Conservation (phyloP, 495 filamentous ascomycete genomes). For the Aspergillus olivimuriae region DNA sequence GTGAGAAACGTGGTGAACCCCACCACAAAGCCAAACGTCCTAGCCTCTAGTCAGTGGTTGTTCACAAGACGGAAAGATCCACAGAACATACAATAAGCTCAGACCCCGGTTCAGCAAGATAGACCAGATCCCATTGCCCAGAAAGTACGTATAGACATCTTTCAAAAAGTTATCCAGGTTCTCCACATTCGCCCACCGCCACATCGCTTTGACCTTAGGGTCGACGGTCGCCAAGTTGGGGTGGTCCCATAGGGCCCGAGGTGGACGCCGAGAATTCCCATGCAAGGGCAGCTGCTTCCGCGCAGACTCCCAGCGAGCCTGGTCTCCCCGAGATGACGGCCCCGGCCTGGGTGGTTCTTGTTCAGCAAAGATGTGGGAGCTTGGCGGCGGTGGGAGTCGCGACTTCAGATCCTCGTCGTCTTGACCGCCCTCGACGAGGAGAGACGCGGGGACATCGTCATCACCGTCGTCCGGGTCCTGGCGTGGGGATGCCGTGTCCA, state of each 20-base stretch:
- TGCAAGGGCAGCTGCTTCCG: constrained; percentile 53
- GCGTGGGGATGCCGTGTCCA: constrained; percentile 21
- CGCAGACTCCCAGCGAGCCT: constrained; percentile 61
- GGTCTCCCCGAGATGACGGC: constrained; percentile 45
- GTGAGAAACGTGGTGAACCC: constrained; percentile 78
- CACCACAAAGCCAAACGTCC: constrained; percentile 72
- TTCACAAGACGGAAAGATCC: no score
- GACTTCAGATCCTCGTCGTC: constrained; percentile 30
- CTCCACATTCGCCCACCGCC: constrained; percentile 89
- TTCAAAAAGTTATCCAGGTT: constrained; percentile 87
- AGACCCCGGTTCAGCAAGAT: constrained; percentile 67
- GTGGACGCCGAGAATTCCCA: constrained; percentile 6
- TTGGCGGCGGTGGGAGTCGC: constrained; percentile 30
- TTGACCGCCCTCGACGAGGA: constrained; percentile 66
- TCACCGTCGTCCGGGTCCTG: constrained; percentile 67
- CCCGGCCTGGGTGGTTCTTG: constrained; percentile 29
- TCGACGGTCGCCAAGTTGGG: constrained; percentile 47
- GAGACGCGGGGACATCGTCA: constrained; percentile 86
- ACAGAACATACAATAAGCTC: constrained; percentile 72
- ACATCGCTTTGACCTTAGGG: constrained; percentile 81
- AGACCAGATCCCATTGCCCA: constrained; percentile 82
- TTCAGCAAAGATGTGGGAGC: constrained; percentile 24
- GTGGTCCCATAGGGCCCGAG: constrained; percentile 28
- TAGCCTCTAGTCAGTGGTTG: no score
- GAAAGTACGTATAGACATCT: constrained; percentile 87